Conservation (phyloP, 768 basidiomycete species). For the Rhodocollybia butyracea region DNA sequence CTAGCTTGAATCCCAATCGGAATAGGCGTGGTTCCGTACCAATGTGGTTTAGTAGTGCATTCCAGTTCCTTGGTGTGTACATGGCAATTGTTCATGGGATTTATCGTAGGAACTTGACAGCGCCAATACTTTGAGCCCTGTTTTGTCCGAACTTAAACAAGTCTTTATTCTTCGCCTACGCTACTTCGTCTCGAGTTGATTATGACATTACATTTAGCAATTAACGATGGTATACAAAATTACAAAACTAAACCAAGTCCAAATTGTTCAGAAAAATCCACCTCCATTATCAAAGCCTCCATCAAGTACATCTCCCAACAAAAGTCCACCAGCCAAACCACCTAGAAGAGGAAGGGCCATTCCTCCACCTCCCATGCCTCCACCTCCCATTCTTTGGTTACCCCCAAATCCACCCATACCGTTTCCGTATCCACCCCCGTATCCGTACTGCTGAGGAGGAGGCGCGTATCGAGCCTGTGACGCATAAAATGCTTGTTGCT, state of each 20-base stretch:
- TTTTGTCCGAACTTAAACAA: too few relatives aligned
- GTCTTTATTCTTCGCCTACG: too few relatives aligned
- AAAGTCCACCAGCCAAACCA: conserved; percentile 46
- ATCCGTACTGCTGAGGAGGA: conserved; percentile 21
- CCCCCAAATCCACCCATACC: conserved; percentile 13
- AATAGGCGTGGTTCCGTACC: too few relatives aligned
- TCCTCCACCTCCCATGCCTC: conserved; percentile 22
- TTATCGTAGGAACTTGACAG: too few relatives aligned
- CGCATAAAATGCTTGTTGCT: conserved; percentile 8
- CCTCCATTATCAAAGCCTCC: conserved; percentile 15
- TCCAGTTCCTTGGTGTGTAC: too few relatives aligned
- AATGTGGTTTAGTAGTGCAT: too few relatives aligned
- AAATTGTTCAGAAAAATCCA: neutral
- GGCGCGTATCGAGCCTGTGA: neutral
- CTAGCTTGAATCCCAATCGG: too few relatives aligned
- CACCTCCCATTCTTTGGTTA: neutral
- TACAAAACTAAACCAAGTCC: neutral
- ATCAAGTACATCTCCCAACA: conserved; percentile 26
- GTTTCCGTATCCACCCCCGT: conserved; percentile 20
- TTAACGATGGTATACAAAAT: too few relatives aligned
- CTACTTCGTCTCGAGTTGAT: too few relatives aligned
- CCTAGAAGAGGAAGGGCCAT: conserved; percentile 41
- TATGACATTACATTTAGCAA: too few relatives aligned
- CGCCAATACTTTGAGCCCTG: too few relatives aligned
- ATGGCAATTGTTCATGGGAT: too few relatives aligned